phyloP scores from a whole-genome alignment of 2,329 filamentous ascomycete species.

The Sporothrix protearum region DNA sequence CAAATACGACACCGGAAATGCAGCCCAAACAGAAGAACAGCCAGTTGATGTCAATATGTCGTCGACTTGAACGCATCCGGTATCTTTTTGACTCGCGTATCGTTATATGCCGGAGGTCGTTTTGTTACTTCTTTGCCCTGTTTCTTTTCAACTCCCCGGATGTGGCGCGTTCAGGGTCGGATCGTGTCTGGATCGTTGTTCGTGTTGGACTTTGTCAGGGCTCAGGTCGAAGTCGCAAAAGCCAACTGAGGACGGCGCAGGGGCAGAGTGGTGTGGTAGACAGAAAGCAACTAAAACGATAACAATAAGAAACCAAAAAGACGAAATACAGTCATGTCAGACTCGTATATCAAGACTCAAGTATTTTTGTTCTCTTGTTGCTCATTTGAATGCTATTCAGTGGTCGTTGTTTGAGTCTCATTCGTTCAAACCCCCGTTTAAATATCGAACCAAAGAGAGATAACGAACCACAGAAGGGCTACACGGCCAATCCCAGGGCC shows the following conservation, averaged over 20 bases:
- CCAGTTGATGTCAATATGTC: no score
- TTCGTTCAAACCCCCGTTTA: background rate
- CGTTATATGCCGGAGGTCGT: background rate
- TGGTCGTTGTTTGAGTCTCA: background rate
- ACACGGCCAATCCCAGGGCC: background rate
- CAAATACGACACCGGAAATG: background rate
- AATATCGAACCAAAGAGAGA: background rate
- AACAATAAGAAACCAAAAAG: background rate
- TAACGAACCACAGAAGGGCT: background rate
- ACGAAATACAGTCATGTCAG: background rate
- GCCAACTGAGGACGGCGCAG: no score
- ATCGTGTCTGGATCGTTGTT: background rate
- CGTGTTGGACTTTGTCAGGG: background rate
- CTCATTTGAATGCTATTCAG: background rate
- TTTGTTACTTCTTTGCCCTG: background rate
- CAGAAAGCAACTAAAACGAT: background rate
- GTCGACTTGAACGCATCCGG: no score
- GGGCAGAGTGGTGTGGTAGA: background rate
- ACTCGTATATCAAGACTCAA: background rate
- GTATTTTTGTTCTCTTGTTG: background rate
- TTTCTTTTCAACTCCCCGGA: background rate
- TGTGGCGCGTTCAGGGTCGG: background rate
- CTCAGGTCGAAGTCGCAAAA: background rate
- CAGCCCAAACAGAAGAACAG: background rate
- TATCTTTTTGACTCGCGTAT: no score